Evolutionary conservation across 1,284 basidiomycete species (phyloP).

Genomic region (Puccinia hordei): DNA sequence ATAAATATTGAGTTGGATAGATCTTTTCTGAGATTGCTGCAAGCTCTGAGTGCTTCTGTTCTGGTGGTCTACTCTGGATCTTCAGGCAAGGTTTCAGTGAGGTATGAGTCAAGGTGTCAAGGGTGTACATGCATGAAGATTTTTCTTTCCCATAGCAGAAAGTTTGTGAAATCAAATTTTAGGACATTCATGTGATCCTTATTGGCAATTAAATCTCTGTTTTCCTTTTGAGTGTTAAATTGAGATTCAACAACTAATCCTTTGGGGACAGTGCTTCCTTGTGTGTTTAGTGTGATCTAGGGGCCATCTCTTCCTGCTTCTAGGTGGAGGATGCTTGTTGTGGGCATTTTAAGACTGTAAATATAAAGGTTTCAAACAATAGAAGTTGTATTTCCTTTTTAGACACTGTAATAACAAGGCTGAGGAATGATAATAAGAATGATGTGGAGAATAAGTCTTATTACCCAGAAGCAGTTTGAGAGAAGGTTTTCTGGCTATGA

Average conservation of each 20-base stretch:
- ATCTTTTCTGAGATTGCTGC: background rate
- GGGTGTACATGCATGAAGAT: background rate
- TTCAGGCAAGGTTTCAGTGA: background rate
- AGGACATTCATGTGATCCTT: background rate
- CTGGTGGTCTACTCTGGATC: background rate
- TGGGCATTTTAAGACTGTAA: background rate
- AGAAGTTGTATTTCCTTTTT: background rate
- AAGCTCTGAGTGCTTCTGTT: background rate
- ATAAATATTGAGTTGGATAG: no score
- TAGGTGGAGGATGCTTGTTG: background rate
- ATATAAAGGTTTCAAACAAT: background rate
- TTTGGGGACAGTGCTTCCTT: background rate
- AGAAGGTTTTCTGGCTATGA: no score
- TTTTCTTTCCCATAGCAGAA: background rate
- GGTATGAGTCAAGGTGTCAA: background rate
- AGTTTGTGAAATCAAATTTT: background rate
- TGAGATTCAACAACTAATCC: background rate
- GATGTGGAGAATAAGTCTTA: no score
- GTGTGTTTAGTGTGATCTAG: background rate
- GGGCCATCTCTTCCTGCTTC: no score
- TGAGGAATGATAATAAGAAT: no score
- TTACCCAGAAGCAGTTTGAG: no score
- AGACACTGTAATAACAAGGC: no score
- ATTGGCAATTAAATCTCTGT: no score
- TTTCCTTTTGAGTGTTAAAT: no score